phyloP scores from a whole-genome alignment of 148 eudicot genomes.

The Rhododendron ovatum region DNA sequence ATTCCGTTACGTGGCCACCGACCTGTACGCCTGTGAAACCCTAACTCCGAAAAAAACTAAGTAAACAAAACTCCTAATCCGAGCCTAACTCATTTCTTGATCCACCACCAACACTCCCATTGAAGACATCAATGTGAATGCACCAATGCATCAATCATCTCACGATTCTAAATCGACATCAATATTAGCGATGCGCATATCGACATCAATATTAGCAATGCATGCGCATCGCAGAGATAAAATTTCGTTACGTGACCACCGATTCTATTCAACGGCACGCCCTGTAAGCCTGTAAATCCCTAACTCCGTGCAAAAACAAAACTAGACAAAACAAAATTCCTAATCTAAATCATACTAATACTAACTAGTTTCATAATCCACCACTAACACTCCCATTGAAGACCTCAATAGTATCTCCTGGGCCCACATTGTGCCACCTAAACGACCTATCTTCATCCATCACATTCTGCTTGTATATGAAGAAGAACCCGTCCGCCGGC shows the following conservation, averaged over 20 bases:
- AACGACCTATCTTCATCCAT: conserved; percentile 74
- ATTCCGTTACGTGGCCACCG: too few relatives aligned
- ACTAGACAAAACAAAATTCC: neutral
- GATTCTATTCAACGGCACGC: neutral
- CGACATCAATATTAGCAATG: too few relatives aligned
- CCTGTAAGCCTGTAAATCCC: neutral
- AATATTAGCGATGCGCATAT: too few relatives aligned
- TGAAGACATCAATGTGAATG: too few relatives aligned
- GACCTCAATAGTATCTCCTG: conserved; percentile 58
- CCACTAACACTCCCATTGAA: conserved; percentile 65
- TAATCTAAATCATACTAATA: neutral
- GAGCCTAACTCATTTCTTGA: too few relatives aligned
- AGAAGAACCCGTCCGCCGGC: conserved; percentile 68
- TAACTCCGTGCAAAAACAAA: neutral
- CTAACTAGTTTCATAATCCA: conserved; percentile 26
- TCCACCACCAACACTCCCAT: too few relatives aligned
- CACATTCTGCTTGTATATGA: conserved; percentile 66
- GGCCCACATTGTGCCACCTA: conserved; percentile 51
- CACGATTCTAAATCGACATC: too few relatives aligned
- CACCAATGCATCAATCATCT: too few relatives aligned
- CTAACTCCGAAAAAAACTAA: neutral
- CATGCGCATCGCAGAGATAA: too few relatives aligned
- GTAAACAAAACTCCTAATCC: neutral
- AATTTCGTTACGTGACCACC: too few relatives aligned
- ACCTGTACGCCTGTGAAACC: neutral